Conservation (phyloP, 139 green algal species). For the Trebouxia sp. region DNA sequence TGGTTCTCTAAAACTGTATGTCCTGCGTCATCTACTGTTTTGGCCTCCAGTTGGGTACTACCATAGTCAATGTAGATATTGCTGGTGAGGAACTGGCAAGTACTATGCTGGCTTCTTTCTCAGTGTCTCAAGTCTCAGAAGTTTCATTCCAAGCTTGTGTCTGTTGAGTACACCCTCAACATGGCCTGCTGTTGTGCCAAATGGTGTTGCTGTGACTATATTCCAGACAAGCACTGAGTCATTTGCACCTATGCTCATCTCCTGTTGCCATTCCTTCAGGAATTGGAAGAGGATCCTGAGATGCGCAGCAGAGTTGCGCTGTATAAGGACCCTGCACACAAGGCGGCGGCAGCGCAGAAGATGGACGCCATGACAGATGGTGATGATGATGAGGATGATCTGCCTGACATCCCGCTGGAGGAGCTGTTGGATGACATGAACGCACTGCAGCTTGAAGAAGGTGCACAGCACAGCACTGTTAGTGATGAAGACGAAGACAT, state of each 20-base stretch:
- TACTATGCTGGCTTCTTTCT: no score
- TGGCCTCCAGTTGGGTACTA: no score
- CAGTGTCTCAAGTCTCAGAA: no score
- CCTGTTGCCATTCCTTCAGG: conserved; percentile 44
- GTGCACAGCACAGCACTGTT: neutral
- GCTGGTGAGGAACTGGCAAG: no score
- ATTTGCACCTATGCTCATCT: no score
- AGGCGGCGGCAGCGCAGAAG: conserved; percentile 13
- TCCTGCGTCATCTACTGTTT: no score
- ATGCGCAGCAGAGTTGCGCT: conserved; percentile 64
- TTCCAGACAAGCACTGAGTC: no score
- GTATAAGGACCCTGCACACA: conserved; percentile 46
- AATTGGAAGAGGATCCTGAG: conserved; percentile 85
- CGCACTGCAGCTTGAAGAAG: conserved; percentile 47
- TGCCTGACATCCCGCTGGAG: conserved; percentile 87
- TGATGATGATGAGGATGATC: conserved; percentile 47
- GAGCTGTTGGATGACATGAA: conserved; percentile 92
- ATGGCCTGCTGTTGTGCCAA: no score
- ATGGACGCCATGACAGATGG: conserved; percentile 50
- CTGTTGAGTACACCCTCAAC: no score
- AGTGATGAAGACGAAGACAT: conserved; percentile 29
- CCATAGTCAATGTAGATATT: no score
- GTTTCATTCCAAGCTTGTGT: no score
- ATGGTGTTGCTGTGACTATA: no score
- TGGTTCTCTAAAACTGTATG: neutral